Evolutionary conservation across 306 rosid species (phyloP).

Genomic region (Acacia melanoxylon): DNA sequence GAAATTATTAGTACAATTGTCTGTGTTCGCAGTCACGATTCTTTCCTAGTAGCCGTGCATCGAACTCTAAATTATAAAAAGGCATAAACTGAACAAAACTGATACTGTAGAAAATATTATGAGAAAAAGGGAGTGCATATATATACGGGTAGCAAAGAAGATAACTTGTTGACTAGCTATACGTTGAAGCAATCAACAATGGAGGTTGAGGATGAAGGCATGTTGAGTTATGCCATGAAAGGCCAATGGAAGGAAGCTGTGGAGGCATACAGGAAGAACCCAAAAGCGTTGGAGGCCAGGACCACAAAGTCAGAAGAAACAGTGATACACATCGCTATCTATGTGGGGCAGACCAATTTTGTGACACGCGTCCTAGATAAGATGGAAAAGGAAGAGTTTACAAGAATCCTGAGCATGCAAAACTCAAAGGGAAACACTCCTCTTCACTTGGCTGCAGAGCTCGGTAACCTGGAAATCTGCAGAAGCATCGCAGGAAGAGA

Average conservation of each 20-base stretch:
- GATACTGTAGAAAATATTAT: background rate
- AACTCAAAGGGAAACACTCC: slow-evolving; percentile 47
- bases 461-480: slow-evolving; percentile 44
- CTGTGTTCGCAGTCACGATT: no score
- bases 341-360: slow-evolving; percentile 35
- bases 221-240: slow-evolving; percentile 39
- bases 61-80: background rate
- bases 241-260: slow-evolving; percentile 37
- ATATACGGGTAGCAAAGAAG: background rate
- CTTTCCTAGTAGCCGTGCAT: background rate
- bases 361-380: slow-evolving; percentile 28
- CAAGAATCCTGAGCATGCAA: slow-evolving; percentile 19
- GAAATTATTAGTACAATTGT: background rate
- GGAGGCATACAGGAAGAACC: slow-evolving; percentile 26
- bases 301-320: slow-evolving; percentile 48
- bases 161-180: background rate
- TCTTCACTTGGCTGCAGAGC: slow-evolving; percentile 45
- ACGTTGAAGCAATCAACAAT: background rate
- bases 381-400: slow-evolving; percentile 17
- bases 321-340: slow-evolving; percentile 38
- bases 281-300: slow-evolving; percentile 28
- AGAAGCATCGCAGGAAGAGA: slow-evolving; percentile 33
- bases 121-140: background rate
- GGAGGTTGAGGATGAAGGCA: slow-evolving; percentile 22
- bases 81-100: background rate